These are phyloP conservation scores for carrot (Daucus carota) DNA, from an alignment of 129 eudicot genomes.

Conservation along the genomic window DH1_v3.0 NC_030382.2:42685001-42685500, in stretches of 20 bases:
- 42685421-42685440: neutral
- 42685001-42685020: constrained; percentile 31
- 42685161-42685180: neutral
- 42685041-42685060: constrained; percentile 37
- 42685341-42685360: constrained; percentile 33
- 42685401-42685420: neutral
- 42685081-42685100: constrained; percentile 37
- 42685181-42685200: constrained; percentile 7
- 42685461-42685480: constrained; percentile 6
- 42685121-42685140: constrained; percentile 26
- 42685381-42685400: neutral
- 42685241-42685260: constrained; percentile 8
- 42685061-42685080: constrained; percentile 76
- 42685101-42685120: constrained; percentile 20
- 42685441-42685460: neutral
- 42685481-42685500: neutral
- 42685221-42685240: constrained; percentile 6
- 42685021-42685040: constrained; percentile 12
- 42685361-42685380: constrained; percentile 2
- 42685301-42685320: constrained; percentile 50
- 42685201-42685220: constrained; percentile 12
- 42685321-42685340: constrained; percentile 34
- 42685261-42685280: constrained; percentile 48
- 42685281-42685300: constrained; percentile 29
- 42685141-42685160: neutral